Conservation (phyloP, 306 rosid species). For the Luffa acutangula region DNA sequence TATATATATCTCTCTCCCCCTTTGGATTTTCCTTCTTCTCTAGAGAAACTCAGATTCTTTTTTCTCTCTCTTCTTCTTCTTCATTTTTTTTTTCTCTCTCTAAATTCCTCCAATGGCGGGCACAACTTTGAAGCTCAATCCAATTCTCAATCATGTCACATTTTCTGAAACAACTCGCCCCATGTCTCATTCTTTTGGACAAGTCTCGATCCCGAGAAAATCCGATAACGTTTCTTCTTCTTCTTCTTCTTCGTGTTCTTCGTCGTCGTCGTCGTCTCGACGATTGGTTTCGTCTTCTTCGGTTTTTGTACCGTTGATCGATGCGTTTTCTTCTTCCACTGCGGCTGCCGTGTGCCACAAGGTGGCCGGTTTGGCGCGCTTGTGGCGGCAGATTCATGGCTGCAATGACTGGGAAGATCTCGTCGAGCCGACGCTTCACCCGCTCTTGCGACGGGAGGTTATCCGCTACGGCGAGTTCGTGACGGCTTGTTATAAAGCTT, state of each 20-base stretch:
- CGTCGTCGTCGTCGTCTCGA: not conserved
- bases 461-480: constrained; percentile 76
- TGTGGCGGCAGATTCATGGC: constrained; percentile 76
- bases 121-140: constrained; percentile 8
- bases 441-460: constrained; percentile 60
- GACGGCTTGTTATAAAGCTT: constrained; percentile 67
- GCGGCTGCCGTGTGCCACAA: not conserved
- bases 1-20: not conserved
- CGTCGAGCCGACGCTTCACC: constrained; percentile 55
- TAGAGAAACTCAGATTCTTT: not conserved
- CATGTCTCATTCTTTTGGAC: constrained; percentile 38
- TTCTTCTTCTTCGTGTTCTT: not conserved
- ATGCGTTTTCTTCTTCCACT: not conserved
- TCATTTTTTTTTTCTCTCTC: constrained; percentile 15
- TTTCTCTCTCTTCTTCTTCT: not conserved
- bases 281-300: constrained; percentile 19
- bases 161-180: constrained; percentile 27
- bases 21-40: not conserved
- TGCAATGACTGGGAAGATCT: constrained; percentile 71
- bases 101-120: constrained; percentile 25
- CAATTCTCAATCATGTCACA: constrained; percentile 24
- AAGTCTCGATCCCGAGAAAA: constrained; percentile 30
- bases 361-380: constrained; percentile 9
- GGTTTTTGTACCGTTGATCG: constrained; percentile 12
- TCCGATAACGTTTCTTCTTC: not conserved